These are phyloP conservation scores for Thelephora ganbajun DNA, from an alignment of 768 basidiomycete species.

Conservation along the genomic window DNA sequence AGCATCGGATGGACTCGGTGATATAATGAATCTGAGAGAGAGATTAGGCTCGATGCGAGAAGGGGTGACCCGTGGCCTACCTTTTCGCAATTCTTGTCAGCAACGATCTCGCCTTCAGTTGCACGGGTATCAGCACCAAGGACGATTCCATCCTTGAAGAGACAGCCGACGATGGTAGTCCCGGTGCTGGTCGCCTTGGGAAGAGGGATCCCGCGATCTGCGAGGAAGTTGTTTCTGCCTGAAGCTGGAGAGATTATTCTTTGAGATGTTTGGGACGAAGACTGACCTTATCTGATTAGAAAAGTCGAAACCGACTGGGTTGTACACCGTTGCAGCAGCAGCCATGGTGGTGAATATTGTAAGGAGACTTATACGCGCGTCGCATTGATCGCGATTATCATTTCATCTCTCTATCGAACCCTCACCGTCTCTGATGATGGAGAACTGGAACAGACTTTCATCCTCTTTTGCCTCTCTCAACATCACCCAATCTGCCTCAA, in stretches of 20 bases:
- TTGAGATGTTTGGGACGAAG: background rate
- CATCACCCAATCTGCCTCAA: conserved; percentile 61
- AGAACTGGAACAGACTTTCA: conserved; percentile 55
- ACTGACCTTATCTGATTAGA: conserved; percentile 55
- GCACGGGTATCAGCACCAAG: conserved; percentile 96
- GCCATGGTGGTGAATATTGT: conserved; percentile 22
- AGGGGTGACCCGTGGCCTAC: conserved; percentile 16
- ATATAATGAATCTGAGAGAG: conserved; percentile 82
- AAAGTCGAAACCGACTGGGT: conserved; percentile 59
- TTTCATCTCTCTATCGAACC: background rate
- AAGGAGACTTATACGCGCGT: background rate
- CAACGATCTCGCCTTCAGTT: conserved; percentile 87
- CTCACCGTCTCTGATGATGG: conserved; percentile 18
- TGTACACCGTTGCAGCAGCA: conserved; percentile 28
- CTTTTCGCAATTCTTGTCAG: conserved; percentile 99
- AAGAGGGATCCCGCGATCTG: conserved; percentile 52
- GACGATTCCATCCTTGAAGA: conserved; percentile 86
- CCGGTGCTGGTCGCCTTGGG: conserved; percentile 88
- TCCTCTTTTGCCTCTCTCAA: conserved; percentile 52
- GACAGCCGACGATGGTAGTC: conserved; percentile 94
- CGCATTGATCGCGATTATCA: background rate
- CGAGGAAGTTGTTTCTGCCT: conserved; percentile 57
- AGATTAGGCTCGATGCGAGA: background rate
- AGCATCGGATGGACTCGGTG: conserved; percentile 89
- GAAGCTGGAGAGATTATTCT: background rate